phyloP scores from a whole-genome alignment of 2,329 filamentous ascomycete species.

The Sporothrix variecibatus region DNA sequence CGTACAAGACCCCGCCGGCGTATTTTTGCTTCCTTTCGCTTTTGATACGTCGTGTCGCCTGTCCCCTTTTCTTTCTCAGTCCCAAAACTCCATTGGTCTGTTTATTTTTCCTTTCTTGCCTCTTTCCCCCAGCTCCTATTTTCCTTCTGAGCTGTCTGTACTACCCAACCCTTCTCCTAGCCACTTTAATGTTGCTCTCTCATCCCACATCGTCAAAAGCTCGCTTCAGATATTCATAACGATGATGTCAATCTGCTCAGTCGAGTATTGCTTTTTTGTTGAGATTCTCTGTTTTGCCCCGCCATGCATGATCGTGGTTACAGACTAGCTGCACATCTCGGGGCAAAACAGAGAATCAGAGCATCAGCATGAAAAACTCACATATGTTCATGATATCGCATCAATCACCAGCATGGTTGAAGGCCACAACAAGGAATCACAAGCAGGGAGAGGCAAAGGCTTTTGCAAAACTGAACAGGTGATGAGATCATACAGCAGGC shows the following conservation, averaged over 20 bases:
- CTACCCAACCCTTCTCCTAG: not conserved
- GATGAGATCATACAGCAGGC: not conserved
- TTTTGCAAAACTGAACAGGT: not conserved
- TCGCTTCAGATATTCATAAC: not conserved
- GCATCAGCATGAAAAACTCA: not conserved
- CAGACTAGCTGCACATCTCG: constrained; percentile 23
- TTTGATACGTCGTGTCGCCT: not conserved
- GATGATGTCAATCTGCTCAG: not conserved
- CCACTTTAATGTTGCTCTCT: not conserved
- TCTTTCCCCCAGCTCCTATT: not conserved
- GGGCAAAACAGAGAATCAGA: not conserved
- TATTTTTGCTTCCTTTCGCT: not conserved
- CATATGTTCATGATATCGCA: not conserved
- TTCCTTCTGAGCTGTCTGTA: not conserved
- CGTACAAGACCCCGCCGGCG: not conserved
- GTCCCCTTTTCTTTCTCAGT: not conserved
- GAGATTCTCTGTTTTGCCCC: not conserved
- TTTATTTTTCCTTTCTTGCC: not conserved
- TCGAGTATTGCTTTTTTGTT: not conserved
- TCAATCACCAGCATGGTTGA: not conserved
- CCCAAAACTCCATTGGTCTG: not conserved
- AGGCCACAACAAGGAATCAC: not conserved
- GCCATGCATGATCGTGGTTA: constrained; percentile 14
- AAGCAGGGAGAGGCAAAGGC: not conserved
- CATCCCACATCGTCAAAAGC: not conserved